Evolutionary conservation across 2,329 filamentous ascomycete genomes (phyloP), one percentile per base, ranked within the genome.

Genomic region (Monilinia fructicola): DNA sequence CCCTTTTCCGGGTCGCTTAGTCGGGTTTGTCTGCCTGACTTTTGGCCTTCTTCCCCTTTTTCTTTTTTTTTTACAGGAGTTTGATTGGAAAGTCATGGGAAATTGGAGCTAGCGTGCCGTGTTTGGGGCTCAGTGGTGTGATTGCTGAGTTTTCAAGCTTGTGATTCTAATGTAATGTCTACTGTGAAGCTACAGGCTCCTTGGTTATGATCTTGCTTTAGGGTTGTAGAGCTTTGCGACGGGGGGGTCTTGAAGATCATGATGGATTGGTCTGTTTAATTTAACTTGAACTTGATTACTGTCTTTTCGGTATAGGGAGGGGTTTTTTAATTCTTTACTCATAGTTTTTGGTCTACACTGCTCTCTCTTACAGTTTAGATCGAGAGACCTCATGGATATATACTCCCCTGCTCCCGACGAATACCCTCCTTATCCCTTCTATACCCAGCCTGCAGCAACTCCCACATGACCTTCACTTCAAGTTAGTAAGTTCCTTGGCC

Each of bases 1-100:
- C 31, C 58, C 44, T 52, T 61, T 60, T 60, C 31, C 28, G n/a
- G 18, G 4, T 61, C 58, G 44, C 58, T 61, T 61, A 61, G 44
- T 35, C 46, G 21, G 44, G 23, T 48, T 21, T 38, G 21, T 60
- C 58, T 50, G 44, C 28, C 44, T 38, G 44, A 28, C 18, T 38
- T 50, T 35, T 48, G 12, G 12, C 12, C 40, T 16, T 42, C 1
- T 21, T 7, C 2, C 1, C 23, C 9, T 55, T 14, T 14, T 12
- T 2, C 18, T 46, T 18, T 4, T 2, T 1, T 44, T 16, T 44
- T 44, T 44, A 18, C 7, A 38, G 42, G 2, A 11, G 12, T 46
- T 38, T 50, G 44, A 38, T 23, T 18, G 16, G 31, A 50, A 50
- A 7, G 28, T 2, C n/a, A n/a, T 5, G 21, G 21, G 21, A 52